Base-by-base conservation (phyloP, 306 rosid species). In the Cajanus cajan region DNA sequence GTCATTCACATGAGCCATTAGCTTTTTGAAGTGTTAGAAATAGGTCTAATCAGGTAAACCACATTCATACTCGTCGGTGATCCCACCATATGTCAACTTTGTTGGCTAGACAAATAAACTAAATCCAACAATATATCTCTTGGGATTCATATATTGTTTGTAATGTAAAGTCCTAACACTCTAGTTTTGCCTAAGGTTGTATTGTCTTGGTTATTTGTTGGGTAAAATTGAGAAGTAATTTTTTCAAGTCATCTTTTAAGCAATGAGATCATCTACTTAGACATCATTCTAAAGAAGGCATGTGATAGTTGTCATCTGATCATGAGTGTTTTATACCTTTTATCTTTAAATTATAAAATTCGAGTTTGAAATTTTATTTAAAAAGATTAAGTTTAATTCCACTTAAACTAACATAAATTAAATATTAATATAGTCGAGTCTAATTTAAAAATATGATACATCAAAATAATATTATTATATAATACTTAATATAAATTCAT, bases 1-100 rank as follows among this genome's bases (percentile, higher is more conserved):
- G 51, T 10, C 84, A 8, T 51, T 55, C 79, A 65, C 84, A 64
- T 64, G 73, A 80, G 33, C 55, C 15, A 50, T 7, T 19, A 8
- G 40, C 50, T 69, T 41, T 28, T 54, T 47, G 25, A 69, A 47
- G 18, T 58, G 11, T n/a, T 6, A 13, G 25, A 75, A 36, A 21
- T 15, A 50, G 19, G 81, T 51, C 65, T 22, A 4, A 40, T 39
- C 68, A 45, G 47, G n/a, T 34, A 71, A 18, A 37, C 52, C 61
- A 0, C 19, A 62, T 33, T 36, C 66, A 73, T 21, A 19, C 45
- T 54, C 24, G 67, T 54, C 16, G 37, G 54, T 6, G 34, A 72
- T 21, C 39, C 47, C 62, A 45, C 18, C 45, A 28, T 19, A 37
- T 21, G 51, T 41, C 78, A 73, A 40, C 48, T 16, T 33, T 24